Conservation (phyloP, 768 basidiomycete genomes). For the Clathrus columnatus region DNA sequence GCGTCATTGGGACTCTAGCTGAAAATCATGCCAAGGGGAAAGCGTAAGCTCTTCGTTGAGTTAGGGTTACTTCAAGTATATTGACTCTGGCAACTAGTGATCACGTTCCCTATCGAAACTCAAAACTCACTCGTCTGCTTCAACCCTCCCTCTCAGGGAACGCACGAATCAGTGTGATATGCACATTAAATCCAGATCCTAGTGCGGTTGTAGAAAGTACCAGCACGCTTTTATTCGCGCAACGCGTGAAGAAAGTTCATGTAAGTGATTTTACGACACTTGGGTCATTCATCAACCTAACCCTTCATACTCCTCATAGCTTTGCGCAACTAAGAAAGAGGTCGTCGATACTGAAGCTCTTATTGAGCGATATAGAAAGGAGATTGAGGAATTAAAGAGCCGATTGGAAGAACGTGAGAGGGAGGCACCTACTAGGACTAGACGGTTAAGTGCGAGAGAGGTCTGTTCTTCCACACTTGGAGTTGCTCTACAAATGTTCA, state of each 20-base stretch:
- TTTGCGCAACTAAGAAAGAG: conserved; percentile 89
- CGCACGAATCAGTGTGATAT: conserved; percentile 92
- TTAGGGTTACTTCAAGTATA: background rate
- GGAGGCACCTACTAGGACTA: conserved; percentile 41
- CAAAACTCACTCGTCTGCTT: conserved; percentile 87
- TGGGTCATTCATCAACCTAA: background rate
- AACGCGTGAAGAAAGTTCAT: conserved; percentile 83
- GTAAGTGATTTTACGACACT: conserved; percentile 26
- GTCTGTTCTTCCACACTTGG: conserved; percentile 18
- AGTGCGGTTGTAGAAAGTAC: conserved; percentile 75
- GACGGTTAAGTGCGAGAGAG: conserved; percentile 45
- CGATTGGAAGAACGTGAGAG: conserved; percentile 64
- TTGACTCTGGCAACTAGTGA: conserved; percentile 37
- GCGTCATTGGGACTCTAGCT: conserved; percentile 84
- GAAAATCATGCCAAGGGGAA: conserved; percentile 76
- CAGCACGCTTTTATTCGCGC: conserved; percentile 86
- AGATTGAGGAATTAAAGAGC: conserved; percentile 82
- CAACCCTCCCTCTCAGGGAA: conserved; percentile 94
- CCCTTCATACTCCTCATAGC: conserved; percentile 23
- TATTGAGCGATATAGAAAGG: conserved; percentile 88
- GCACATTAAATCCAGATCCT: conserved; percentile 85
- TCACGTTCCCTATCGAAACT: conserved; percentile 92
- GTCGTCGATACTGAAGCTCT: conserved; percentile 88
- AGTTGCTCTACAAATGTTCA: background rate
- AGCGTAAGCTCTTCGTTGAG: conserved; percentile 32